Conservation (phyloP, 2,329 filamentous ascomycete species). For the Pseudonectria foliicola region DNA sequence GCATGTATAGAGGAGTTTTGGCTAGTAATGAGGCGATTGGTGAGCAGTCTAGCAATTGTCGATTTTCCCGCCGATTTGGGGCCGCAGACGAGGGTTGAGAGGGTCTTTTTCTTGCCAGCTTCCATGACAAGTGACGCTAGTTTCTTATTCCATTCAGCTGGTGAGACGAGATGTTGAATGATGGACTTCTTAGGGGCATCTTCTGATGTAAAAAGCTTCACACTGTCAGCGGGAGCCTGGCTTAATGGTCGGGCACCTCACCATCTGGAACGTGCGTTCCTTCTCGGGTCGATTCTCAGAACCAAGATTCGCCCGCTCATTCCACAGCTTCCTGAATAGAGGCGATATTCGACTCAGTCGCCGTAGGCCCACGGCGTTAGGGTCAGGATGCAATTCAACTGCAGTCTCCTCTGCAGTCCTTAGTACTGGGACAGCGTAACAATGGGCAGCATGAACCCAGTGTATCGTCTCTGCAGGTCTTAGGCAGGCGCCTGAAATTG, state of each 20-base stretch:
- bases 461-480: conserved; percentile 37
- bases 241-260: conserved; percentile 22
- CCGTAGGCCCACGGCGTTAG: conserved; percentile 40
- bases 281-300: conserved; percentile 12
- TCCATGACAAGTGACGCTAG: conserved; percentile 37
- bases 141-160: conserved; percentile 55
- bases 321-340: conserved; percentile 61
- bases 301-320: conserved; percentile 29
- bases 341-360: conserved; percentile 56
- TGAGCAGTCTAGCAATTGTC: conserved; percentile 60
- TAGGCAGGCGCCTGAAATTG: conserved; percentile 58
- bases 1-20: conserved; percentile 3
- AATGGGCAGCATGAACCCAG: conserved; percentile 60
- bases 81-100: conserved; percentile 55
- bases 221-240: conserved; percentile 14
- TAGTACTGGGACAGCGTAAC: conserved; percentile 63
- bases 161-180: conserved; percentile 49
- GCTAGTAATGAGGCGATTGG: conserved; percentile 58
- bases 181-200: conserved; percentile 43
- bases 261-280: conserved; percentile 41
- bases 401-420: conserved; percentile 41
- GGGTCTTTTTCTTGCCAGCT: conserved; percentile 27
- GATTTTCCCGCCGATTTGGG: conserved; percentile 71
- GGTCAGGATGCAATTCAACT: conserved; percentile 51
- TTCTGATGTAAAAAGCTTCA: conserved; percentile 45